Evolutionary conservation across 257 asterid genomes (phyloP).

Genomic region (Solanum lignicaule): DNA sequence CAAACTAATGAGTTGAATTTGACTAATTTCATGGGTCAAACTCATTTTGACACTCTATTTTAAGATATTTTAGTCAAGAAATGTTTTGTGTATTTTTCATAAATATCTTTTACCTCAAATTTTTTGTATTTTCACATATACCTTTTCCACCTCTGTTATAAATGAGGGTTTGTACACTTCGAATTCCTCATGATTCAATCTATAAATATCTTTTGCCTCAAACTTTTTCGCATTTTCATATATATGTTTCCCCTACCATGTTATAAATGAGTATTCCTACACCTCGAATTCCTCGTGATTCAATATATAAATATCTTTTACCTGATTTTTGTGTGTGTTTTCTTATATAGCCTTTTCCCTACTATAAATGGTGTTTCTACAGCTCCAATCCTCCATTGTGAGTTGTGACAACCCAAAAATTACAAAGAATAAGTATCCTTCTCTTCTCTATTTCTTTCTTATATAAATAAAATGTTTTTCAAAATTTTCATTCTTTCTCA

Average conservation of each 20-base stretch:
- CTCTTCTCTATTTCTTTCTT: neutral
- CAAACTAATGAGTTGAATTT: neutral
- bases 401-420: neutral
- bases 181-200: neutral
- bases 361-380: neutral
- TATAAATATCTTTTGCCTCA: neutral
- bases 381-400: neutral
- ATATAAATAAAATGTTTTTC: neutral
- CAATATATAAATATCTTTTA: neutral
- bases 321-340: too few species aligned
- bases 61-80: neutral
- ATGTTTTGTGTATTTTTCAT: too few species aligned
- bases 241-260: too few species aligned
- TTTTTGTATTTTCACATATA: too few species aligned
- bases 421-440: neutral
- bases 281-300: neutral
- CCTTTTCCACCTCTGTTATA: too few species aligned
- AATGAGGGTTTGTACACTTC: neutral
- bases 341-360: neutral
- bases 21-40: neutral
- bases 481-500: neutral
- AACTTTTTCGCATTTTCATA: too few species aligned
- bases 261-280: too few species aligned
- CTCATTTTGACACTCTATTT: neutral
- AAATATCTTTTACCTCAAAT: too few species aligned